Conservation (phyloP, 1,284 basidiomycete species). For the Leccinum proliferum region DNA sequence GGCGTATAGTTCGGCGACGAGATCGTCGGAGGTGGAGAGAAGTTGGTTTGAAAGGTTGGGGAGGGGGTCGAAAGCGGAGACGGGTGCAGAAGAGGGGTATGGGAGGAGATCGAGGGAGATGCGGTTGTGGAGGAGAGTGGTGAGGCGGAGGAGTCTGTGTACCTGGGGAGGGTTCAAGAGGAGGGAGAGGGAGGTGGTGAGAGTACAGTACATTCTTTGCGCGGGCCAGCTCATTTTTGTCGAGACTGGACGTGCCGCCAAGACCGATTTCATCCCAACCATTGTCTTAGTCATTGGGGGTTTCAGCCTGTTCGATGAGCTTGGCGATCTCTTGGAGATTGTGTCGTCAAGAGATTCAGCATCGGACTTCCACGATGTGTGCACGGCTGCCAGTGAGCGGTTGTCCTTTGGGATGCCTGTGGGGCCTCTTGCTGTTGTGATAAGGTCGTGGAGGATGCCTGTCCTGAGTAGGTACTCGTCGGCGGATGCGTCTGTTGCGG, state of each 20-base stretch:
- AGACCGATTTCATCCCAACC: slow-evolving; percentile 68
- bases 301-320: slow-evolving; percentile 41
- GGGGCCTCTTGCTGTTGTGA: slow-evolving; percentile 44
- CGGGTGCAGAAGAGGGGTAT: slow-evolving; percentile 19
- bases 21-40: slow-evolving; percentile 53
- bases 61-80: slow-evolving; percentile 43
- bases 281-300: slow-evolving; percentile 33
- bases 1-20: slow-evolving; percentile 56
- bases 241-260: slow-evolving; percentile 30
- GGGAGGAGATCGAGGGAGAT: slow-evolving; percentile 47
- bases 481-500: slow-evolving; percentile 10
- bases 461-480: slow-evolving; percentile 58
- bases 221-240: slow-evolving; percentile 39
- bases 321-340: slow-evolving; percentile 52
- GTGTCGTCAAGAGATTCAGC: slow-evolving; percentile 56
- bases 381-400: slow-evolving; percentile 43
- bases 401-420: slow-evolving; percentile 54
- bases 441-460: slow-evolving; percentile 59
- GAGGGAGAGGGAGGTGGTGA: background rate
- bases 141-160: slow-evolving; percentile 53
- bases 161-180: slow-evolving; percentile 34
- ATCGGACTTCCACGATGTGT: slow-evolving; percentile 50
- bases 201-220: slow-evolving; percentile 43
- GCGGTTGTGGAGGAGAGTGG: slow-evolving; percentile 57
- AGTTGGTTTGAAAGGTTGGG: slow-evolving; percentile 45